Conservation (phyloP, 192 early-diverging fungal genomes). For the Coemansia sp. region DNA sequence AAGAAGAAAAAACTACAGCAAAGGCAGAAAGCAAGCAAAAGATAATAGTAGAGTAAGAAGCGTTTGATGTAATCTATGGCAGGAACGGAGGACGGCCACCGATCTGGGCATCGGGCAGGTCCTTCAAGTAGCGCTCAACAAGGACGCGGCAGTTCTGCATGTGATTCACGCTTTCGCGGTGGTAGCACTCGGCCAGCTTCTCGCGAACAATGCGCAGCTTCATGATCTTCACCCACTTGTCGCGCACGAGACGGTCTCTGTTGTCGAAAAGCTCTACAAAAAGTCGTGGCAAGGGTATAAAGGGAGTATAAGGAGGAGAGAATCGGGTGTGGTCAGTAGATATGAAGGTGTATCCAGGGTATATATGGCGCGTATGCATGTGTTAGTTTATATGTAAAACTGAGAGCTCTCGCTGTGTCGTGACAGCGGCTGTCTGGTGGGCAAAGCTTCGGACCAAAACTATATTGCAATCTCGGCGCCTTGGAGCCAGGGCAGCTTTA, state of each 20-base stretch:
- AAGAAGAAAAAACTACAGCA: not conserved
- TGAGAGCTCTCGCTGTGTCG: too few species aligned
- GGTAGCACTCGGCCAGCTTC: conserved; percentile 88
- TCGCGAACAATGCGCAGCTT: conserved; percentile 80
- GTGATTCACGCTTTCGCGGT: conserved; percentile 90
- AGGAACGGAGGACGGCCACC: conserved; percentile 40
- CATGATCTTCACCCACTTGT: conserved; percentile 89
- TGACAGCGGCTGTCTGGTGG: too few species aligned
- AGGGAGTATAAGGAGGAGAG: too few species aligned
- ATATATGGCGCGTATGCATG: too few species aligned
- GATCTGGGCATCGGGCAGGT: conserved; percentile 47
- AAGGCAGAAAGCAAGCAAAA: not conserved
- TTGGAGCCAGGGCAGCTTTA: too few species aligned
- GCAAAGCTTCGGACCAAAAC: too few species aligned
- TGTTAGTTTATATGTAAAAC: too few species aligned
- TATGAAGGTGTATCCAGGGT: too few species aligned
- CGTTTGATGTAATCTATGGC: too few species aligned
- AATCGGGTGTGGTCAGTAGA: too few species aligned
- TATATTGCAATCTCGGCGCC: too few species aligned
- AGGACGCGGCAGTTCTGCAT: conserved; percentile 87
- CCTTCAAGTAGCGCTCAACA: conserved; percentile 74
- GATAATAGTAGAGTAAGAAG: not conserved
- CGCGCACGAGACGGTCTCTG: conserved; percentile 76
- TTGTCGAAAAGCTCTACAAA: conserved; percentile 48
- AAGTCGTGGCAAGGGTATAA: too few species aligned